Base-by-base conservation (phyloP, 805 yeast genomes). In the Cyberlindnera petersonii region DNA sequence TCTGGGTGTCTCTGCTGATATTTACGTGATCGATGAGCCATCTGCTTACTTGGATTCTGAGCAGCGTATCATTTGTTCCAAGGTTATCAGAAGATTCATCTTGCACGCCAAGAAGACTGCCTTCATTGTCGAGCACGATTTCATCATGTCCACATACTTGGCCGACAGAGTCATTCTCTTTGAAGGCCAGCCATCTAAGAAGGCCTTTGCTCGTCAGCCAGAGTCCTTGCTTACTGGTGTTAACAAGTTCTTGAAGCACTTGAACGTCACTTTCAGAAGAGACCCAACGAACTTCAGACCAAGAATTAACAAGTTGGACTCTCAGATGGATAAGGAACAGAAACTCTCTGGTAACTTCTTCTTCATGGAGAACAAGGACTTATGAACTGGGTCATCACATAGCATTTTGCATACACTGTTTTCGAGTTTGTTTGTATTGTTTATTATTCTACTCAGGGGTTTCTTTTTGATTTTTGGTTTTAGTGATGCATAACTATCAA, bases 241-340 rank as follows among this genome's bases (percentile, higher is more conserved):
- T 75, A 93, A 93, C 76, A 74, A 82, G 61, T 93, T 93, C 79
- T 79, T 93, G 73, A 89, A 91, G 81, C 91, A 88, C 65, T 79
- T 93, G 72, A 86, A 91, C 55, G 98, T 93, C 46, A 93, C 98
- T 3, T 93, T 93, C 73, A 86, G 99, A 80, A 87, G 99, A 74
- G 99, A 93, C 70, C 98, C 99, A 57, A 87, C 81, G 63, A 86
- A 96, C 41, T 93, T 78, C 77, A 84, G 99, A 71, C 99, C 99
- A 59, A 86, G 99, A 78, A 93, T 93, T 65, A 93, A 93, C 74
- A 93, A 93, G 69, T 71, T 86, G 60, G 98, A 86, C 60, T 89
- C 98, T 39, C 99, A 93, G 74, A 87, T 93, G 96, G 99, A 93
- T 68, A 93, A 84, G 69, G 98, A 93, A 71, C 99, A 93, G 69